Evolutionary conservation across 164 flowering plant genomes (phyloP).

Genomic region (Paratinospora sagittata): DNA sequence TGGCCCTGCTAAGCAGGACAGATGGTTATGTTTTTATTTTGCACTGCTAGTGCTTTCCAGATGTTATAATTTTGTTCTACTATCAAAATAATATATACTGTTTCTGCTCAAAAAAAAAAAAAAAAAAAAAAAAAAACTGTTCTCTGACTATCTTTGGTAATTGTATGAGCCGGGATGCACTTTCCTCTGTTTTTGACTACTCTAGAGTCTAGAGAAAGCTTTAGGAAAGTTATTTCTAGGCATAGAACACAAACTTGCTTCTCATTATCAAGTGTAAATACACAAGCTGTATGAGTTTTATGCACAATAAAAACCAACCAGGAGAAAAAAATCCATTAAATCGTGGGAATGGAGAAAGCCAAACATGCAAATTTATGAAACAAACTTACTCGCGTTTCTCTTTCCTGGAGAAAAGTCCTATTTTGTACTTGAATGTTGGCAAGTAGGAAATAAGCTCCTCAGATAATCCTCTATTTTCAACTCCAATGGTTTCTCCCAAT

Average conservation of each 20-base stretch:
- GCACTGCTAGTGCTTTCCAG: too few species aligned
- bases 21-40: too few species aligned
- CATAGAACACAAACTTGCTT: neutral
- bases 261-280: neutral
- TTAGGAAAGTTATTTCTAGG: neutral
- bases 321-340: neutral
- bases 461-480: slow-evolving; percentile 32
- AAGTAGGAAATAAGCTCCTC: slow-evolving; percentile 36
- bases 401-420: slow-evolving; percentile 33
- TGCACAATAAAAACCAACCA: neutral
- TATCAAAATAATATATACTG: too few species aligned
- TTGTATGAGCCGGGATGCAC: neutral
- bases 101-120: too few species aligned
- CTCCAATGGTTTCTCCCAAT: slow-evolving; percentile 34
- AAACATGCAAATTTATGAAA: neutral
- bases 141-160: too few species aligned
- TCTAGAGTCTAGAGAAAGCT: neutral
- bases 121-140: too few species aligned
- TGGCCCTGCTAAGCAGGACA: too few species aligned
- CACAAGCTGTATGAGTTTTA: neutral
- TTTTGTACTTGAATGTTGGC: slow-evolving; percentile 32
- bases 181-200: neutral
- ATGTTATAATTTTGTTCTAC: too few species aligned
- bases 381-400: slow-evolving; percentile 33
- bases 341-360: too few species aligned